Conservation (phyloP, 164 flowering plant species). For the Houttuynia cordata region DNA sequence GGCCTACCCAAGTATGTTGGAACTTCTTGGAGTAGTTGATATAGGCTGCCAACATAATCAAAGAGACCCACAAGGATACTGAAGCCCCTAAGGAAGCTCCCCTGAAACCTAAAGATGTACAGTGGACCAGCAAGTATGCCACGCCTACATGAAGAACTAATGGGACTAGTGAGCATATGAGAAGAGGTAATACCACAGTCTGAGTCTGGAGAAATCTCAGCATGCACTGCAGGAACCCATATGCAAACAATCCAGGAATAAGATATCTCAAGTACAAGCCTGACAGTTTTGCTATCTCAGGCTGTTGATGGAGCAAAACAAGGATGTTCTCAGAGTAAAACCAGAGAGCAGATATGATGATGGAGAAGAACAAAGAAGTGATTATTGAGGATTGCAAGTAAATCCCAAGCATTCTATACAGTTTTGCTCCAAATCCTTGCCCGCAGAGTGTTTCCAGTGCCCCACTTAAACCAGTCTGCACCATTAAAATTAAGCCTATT, state of each 20-base stretch:
- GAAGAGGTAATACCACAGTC: constrained; percentile 43
- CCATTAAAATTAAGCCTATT: neutral
- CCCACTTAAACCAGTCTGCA: constrained; percentile 71
- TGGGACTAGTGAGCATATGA: constrained; percentile 48
- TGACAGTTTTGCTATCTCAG: constrained; percentile 39
- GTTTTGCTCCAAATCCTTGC: constrained; percentile 72
- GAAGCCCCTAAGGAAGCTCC: constrained; percentile 74
- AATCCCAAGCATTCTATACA: constrained; percentile 58
- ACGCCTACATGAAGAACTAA: constrained; percentile 42
- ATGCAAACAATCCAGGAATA: constrained; percentile 70
- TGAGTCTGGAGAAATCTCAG: too few relatives aligned
- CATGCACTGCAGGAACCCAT: too few relatives aligned
- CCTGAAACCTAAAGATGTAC: constrained; percentile 35
- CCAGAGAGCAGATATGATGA: constrained; percentile 53
- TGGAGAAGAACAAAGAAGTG: constrained; percentile 38
- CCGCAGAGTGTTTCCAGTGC: constrained; percentile 91
- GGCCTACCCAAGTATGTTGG: constrained; percentile 63
- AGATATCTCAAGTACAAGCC: constrained; percentile 44
- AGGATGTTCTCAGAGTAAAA: constrained; percentile 52
- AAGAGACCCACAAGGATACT: constrained; percentile 60
- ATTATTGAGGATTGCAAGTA: constrained; percentile 71
- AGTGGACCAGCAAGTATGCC: constrained; percentile 39
- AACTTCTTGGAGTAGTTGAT: constrained; percentile 35
- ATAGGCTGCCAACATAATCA: constrained; percentile 40
- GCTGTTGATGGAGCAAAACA: constrained; percentile 54